Conservation (phyloP, 2,329 filamentous ascomycete species). For the Chlorencoelia australis region DNA sequence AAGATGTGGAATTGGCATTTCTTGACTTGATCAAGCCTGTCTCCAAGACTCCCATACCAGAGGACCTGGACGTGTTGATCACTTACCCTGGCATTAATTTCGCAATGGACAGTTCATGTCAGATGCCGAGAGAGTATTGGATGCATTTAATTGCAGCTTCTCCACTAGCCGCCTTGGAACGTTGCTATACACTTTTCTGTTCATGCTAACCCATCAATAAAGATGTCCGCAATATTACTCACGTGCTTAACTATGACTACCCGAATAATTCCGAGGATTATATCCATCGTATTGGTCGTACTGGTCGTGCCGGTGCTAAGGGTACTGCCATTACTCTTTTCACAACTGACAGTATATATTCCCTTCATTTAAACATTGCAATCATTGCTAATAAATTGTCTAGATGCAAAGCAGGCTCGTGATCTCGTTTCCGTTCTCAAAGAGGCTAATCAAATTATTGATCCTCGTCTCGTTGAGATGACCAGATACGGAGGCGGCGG, state of each 20-base stretch:
- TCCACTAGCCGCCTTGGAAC: slow-evolving; percentile 42
- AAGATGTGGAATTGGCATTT: slow-evolving; percentile 67
- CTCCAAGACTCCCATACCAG: slow-evolving; percentile 52
- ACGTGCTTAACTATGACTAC: slow-evolving; percentile 99
- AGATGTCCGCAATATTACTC: slow-evolving; percentile 99
- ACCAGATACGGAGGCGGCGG: slow-evolving; percentile 66
- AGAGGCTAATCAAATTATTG: slow-evolving; percentile 97
- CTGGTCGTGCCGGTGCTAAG: slow-evolving; percentile 85
- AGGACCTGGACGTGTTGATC: slow-evolving; percentile 50
- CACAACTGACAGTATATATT: slow-evolving; percentile 90
- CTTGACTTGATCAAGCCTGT: slow-evolving; percentile 71
- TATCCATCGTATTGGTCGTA: slow-evolving; percentile 93
- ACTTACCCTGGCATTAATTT: slow-evolving; percentile 38
- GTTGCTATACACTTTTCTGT: slow-evolving; percentile 50
- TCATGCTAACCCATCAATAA: slow-evolving; percentile 74
- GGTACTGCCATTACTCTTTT: slow-evolving; percentile 98
- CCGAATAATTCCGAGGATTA: slow-evolving; percentile 99
- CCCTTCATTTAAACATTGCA: slow-evolving; percentile 6
- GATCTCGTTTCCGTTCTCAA: slow-evolving; percentile 87
- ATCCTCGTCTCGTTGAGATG: slow-evolving; percentile 94
- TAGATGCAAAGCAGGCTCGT: slow-evolving; percentile 89
- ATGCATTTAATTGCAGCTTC: slow-evolving; percentile 28
- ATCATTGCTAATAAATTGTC: slow-evolving; percentile 17
- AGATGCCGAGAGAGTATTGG: slow-evolving; percentile 32
- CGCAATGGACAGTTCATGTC: slow-evolving; percentile 30